phyloP scores from a whole-genome alignment of 345 rosid genomes.

The Limnanthes douglasii region DNA sequence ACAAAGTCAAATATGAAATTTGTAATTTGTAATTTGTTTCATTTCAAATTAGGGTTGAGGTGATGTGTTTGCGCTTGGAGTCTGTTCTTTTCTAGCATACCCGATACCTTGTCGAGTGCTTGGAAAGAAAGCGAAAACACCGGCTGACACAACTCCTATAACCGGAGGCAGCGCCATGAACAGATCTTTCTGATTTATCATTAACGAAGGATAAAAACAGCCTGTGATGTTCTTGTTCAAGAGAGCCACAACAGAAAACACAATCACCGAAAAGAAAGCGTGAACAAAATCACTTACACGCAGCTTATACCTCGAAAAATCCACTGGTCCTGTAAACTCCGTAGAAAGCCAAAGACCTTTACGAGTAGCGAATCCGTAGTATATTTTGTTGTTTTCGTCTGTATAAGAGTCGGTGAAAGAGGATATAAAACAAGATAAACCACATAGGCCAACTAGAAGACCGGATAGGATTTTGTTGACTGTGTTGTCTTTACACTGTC shows the following conservation, averaged over 20 bases:
- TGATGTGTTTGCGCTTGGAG: no score
- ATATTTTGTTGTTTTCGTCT: conserved; percentile 30
- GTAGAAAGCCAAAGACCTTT: conserved; percentile 53
- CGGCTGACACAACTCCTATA: conserved; percentile 43
- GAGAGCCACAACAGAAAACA: conserved; percentile 43
- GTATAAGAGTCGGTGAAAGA: conserved; percentile 66
- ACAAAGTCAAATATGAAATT: no score
- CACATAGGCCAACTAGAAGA: conserved; percentile 42
- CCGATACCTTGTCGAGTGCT: conserved; percentile 78
- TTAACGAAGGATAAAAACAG: conserved; percentile 53
- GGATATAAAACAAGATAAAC: conserved; percentile 54
- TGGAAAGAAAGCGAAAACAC: conserved; percentile 48
- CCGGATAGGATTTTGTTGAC: conserved; percentile 41
- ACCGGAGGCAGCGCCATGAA: conserved; percentile 60
- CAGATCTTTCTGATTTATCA: conserved; percentile 29
- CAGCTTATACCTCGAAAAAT: conserved; percentile 38
- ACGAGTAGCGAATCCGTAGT: conserved; percentile 44
- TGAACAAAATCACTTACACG: conserved; percentile 57
- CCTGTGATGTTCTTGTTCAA: conserved; percentile 41
- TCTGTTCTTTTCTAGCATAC: no score
- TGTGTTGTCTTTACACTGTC: conserved; percentile 32
- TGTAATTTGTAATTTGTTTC: no score
- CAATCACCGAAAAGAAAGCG: conserved; percentile 33
- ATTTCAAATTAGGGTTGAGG: no score
- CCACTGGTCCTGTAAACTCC: conserved; percentile 9